These are phyloP conservation scores for Cyberlindnera petersonii DNA, from an alignment of 805 yeast species.

Conservation along the genomic window DNA sequence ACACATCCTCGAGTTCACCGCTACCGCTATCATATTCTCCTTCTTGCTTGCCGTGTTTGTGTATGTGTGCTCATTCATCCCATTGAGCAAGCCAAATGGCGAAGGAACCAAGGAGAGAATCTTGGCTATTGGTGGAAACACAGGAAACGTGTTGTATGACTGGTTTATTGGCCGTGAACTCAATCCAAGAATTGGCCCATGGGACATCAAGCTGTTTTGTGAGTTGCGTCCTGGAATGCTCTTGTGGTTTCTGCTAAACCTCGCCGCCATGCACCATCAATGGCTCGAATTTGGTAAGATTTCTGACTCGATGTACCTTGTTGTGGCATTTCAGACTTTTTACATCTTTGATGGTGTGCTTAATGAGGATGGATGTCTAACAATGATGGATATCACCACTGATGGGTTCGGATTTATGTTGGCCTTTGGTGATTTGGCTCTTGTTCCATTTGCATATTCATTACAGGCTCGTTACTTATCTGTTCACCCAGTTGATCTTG, in stretches of 20 bases:
- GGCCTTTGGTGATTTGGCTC: conserved; percentile 86
- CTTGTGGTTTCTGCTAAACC: conserved; percentile 75
- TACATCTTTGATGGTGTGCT: conserved; percentile 90
- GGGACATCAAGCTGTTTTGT: conserved; percentile 89
- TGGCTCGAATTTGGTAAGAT: conserved; percentile 56
- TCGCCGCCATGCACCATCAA: conserved; percentile 80
- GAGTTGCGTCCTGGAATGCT: conserved; percentile 94
- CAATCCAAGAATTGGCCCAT: conserved; percentile 80
- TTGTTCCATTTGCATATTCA: conserved; percentile 90
- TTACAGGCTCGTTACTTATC: conserved; percentile 82
- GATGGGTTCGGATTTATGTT: conserved; percentile 98
- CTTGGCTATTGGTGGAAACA: conserved; percentile 82
- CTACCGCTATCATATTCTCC: conserved; percentile 62
- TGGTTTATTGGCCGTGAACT: conserved; percentile 98
- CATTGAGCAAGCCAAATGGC: conserved; percentile 48
- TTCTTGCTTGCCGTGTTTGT: conserved; percentile 58
- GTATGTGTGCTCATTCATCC: conserved; percentile 64
- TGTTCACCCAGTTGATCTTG: conserved; percentile 54
- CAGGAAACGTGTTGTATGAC: conserved; percentile 71
- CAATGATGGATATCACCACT: conserved; percentile 94
- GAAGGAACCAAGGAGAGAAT: conserved; percentile 59
- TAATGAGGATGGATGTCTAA: conserved; percentile 82
- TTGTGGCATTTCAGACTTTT: conserved; percentile 66
- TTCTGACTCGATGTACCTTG: conserved; percentile 67
- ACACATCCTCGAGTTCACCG: conserved; percentile 60